phyloP scores from a whole-genome alignment of 1,284 basidiomycete genomes.

The Naganishia liquefaciens region DNA sequence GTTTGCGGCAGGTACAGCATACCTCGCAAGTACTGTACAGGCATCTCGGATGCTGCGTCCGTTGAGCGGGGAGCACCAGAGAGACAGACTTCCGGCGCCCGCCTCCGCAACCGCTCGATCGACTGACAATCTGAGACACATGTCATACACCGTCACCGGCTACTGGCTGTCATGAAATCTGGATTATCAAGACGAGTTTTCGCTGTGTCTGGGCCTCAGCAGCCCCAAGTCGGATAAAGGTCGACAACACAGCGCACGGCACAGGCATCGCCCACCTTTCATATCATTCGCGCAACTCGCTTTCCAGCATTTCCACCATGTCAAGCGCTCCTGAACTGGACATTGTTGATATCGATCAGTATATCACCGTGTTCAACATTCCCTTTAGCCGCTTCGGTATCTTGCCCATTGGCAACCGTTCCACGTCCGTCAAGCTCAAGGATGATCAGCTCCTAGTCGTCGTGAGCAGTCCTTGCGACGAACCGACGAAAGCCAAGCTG shows the following conservation, averaged over 20 bases:
- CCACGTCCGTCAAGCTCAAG: constrained; percentile 75
- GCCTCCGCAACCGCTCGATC: too few species aligned
- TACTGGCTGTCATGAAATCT: too few species aligned
- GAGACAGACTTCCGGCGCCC: too few species aligned
- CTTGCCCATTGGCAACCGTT: constrained; percentile 74
- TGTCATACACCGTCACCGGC: too few species aligned
- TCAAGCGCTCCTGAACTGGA: constrained; percentile 43
- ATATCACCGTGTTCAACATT: constrained; percentile 51
- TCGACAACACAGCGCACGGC: neutral
- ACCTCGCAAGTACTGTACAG: too few species aligned
- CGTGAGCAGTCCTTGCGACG: constrained; percentile 76
- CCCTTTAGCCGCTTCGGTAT: constrained; percentile 56
- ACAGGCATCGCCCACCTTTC: neutral
- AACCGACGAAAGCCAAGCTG: constrained; percentile 64
- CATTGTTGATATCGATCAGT: constrained; percentile 49
- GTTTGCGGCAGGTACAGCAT: too few species aligned
- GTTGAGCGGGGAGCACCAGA: too few species aligned
- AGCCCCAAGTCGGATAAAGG: too few species aligned
- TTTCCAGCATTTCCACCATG: constrained; percentile 36
- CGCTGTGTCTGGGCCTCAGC: too few species aligned
- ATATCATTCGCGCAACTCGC: neutral
- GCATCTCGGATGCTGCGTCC: too few species aligned
- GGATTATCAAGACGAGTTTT: too few species aligned
- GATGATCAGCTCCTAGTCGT: constrained; percentile 80
- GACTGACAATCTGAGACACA: too few species aligned